Evolutionary conservation across 768 basidiomycete genomes (phyloP).

Genomic region (Tephrocybe sp.): DNA sequence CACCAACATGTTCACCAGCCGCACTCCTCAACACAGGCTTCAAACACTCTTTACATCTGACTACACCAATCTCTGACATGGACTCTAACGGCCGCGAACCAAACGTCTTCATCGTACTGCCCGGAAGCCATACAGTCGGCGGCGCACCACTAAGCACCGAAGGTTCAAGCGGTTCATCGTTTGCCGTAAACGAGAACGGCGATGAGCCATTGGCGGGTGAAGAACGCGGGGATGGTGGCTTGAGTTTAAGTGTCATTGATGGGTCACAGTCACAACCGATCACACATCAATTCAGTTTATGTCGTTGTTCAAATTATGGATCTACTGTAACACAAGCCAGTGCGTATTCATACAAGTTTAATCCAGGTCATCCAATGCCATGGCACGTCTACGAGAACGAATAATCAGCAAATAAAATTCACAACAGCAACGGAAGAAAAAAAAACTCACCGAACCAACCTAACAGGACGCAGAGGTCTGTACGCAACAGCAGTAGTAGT

Average conservation of each 20-base stretch:
- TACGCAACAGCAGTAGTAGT: background rate
- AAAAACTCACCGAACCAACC: conserved; percentile 3
- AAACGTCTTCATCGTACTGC: conserved; percentile 85
- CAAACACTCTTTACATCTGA: conserved; percentile 76
- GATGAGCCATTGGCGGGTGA: conserved; percentile 32
- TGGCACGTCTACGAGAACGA: conserved; percentile 1
- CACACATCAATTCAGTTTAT: too few relatives aligned
- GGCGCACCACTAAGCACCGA: conserved; percentile 54
- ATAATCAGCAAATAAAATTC: background rate
- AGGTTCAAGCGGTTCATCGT: conserved; percentile 36
- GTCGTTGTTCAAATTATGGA: too few relatives aligned
- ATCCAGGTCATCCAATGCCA: conserved; percentile 7
- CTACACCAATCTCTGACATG: conserved; percentile 49
- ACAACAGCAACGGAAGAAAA: background rate
- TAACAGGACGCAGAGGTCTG: background rate
- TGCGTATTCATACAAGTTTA: background rate
- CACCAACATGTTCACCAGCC: background rate
- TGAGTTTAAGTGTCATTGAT: conserved; percentile 47
- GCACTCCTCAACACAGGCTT: conserved; percentile 80
- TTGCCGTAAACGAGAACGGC: conserved; percentile 64
- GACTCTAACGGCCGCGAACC: conserved; percentile 73
- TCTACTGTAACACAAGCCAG: too few relatives aligned
- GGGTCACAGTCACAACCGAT: too few relatives aligned
- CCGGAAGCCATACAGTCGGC: conserved; percentile 82
- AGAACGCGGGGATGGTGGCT: conserved; percentile 31